Conservation (phyloP, 108 stramenopile species). For the Discostella stelligeroides region DNA sequence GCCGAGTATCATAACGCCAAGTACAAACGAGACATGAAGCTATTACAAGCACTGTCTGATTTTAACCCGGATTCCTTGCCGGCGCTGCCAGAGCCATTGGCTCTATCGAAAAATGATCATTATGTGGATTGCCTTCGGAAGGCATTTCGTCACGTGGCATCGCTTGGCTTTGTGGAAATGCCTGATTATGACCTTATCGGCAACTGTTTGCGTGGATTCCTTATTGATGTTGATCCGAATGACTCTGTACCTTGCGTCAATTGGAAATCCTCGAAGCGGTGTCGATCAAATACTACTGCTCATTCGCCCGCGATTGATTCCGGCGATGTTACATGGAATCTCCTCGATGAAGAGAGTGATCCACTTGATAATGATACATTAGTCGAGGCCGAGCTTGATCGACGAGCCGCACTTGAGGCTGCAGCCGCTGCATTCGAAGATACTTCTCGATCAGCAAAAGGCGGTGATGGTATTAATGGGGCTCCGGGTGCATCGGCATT, state of each 20-base stretch:
- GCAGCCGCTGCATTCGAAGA: slow-evolving; percentile 50
- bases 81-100: slow-evolving; percentile 61
- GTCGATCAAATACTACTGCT: slow-evolving; percentile 13
- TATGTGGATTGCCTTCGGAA: slow-evolving; percentile 61
- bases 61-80: slow-evolving; percentile 25
- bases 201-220: slow-evolving; percentile 68
- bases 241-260: slow-evolving; percentile 38
- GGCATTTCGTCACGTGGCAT: slow-evolving; percentile 74
- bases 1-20: slow-evolving; percentile 75
- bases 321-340: slow-evolving; percentile 42
- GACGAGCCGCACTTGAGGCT: slow-evolving; percentile 51
- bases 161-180: slow-evolving; percentile 62
- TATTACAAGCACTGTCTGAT: slow-evolving; percentile 33
- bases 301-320: slow-evolving; percentile 20
- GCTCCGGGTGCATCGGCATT: slow-evolving; percentile 4
- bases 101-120: slow-evolving; percentile 58
- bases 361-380: slow-evolving; percentile 36
- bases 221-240: slow-evolving; percentile 32
- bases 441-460: slow-evolving; percentile 33
- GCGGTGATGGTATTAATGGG: slow-evolving; percentile 7
- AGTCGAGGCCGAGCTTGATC: slow-evolving; percentile 50
- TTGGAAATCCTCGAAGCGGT: slow-evolving; percentile 45
- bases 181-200: slow-evolving; percentile 80
- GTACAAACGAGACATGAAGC: slow-evolving; percentile 45
- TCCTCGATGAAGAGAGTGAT: slow-evolving; percentile 44